phyloP scores from a whole-genome alignment of 306 rosid genomes.

The Ceratonia siliqua region DNA sequence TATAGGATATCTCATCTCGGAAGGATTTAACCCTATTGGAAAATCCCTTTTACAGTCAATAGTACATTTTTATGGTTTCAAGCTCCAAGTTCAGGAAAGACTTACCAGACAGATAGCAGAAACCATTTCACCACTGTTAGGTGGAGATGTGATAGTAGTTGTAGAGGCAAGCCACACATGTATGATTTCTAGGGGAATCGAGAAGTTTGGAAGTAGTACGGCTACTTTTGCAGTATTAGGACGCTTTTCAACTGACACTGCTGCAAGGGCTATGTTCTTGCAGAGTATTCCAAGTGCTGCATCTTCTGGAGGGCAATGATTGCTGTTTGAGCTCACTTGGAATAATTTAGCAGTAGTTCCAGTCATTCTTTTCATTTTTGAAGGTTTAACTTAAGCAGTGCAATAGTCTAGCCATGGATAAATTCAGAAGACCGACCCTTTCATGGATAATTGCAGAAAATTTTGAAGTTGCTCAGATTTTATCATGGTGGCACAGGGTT shows the following conservation, averaged over 20 bases:
- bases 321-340: slow-evolving; percentile 25
- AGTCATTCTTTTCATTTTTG: background rate
- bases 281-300: slow-evolving; percentile 65
- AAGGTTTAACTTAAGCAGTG: slow-evolving; percentile 3
- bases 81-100: slow-evolving; percentile 98
- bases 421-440: slow-evolving; percentile 19
- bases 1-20: slow-evolving; percentile 58
- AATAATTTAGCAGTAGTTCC: slow-evolving; percentile 24
- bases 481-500: background rate
- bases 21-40: slow-evolving; percentile 55
- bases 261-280: slow-evolving; percentile 68
- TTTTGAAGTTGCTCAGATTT: slow-evolving; percentile 29
- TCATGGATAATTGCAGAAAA: slow-evolving; percentile 9
- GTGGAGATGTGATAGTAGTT: slow-evolving; percentile 87
- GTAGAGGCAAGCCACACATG: slow-evolving; percentile 95
- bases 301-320: slow-evolving; percentile 39
- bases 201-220: slow-evolving; percentile 88
- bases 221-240: slow-evolving; percentile 88
- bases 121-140: slow-evolving; percentile 64
- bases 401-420: background rate
- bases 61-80: slow-evolving; percentile 84
- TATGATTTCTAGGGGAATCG: slow-evolving; percentile 94
- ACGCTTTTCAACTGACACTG: slow-evolving; percentile 58
- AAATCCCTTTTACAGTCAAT: slow-evolving; percentile 73
- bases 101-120: slow-evolving; percentile 96